Evolutionary conservation across 1,284 basidiomycete genomes (phyloP), one percentile per base, ranked within the genome.

Genomic region (Cystobasidiaceae sp.): DNA sequence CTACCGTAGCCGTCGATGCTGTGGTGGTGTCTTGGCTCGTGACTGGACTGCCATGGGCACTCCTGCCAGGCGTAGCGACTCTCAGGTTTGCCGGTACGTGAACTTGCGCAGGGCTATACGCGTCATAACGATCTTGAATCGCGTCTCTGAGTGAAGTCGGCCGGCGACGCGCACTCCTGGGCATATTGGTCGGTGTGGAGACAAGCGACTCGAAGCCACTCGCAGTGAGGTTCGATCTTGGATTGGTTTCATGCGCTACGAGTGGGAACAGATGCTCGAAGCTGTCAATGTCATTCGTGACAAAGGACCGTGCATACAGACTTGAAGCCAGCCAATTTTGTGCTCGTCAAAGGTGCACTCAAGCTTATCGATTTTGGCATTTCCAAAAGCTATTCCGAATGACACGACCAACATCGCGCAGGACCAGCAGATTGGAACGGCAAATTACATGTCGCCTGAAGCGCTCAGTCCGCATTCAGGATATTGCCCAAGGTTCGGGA

Each of bases 191-290:
- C n/a, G n/a, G n/a, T n/a, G n/a, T n/a, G n/a, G n/a, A n/a, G n/a
- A n/a, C n/a, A n/a, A n/a, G n/a, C n/a, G n/a, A n/a, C n/a, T n/a
- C n/a, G n/a, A n/a, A n/a, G n/a, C n/a, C n/a, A n/a, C n/a, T n/a
- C n/a, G n/a, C n/a, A n/a, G n/a, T n/a, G n/a, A n/a, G n/a, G n/a
- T n/a, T n/a, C n/a, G n/a, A n/a, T n/a, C 94, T 73, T 90, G 93
- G 75, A 87, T 93, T 82, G 86, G 92, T 67, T 94, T 92, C 84
- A 84, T 96, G 41, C 86, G 89, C 11, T 88, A 93, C 74, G 93
- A 92, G 74, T 96, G 91, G 90, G 89, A 94, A 74, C 93, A 96
- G 91, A 97, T 97, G 90, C 79, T 97, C 51, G 86, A 94, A 80
- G 92, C 93, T 0, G 93, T 96, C 8, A 89, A 94, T 67, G 87